Evolutionary conservation across 1,284 basidiomycete genomes (phyloP), one percentile per base, ranked within the genome.

Genomic region (Ceratobasidium theobromae): DNA sequence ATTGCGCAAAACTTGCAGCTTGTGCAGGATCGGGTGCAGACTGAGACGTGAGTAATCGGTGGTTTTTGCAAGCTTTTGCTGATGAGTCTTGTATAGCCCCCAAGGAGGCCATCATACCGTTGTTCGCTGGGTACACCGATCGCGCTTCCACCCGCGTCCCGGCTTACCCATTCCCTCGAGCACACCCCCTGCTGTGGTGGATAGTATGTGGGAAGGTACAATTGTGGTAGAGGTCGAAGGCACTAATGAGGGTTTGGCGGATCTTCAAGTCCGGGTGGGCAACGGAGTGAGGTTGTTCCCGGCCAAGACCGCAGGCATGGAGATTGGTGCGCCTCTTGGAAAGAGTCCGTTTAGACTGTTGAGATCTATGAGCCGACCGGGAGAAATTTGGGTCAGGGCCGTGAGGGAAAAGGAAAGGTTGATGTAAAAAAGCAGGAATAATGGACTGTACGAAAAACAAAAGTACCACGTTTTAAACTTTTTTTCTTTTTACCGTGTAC

Each of bases 211-310:
- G 89, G 88, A 86, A 71, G 90, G 90, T 2, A 86, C 82, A 0
- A 81, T 93, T 55, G 82, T 92, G 25, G 81, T 93, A 25, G 90
- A 91, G 77, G 84, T 87, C 14, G 89, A 91, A 73, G 90, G 90
- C 38, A 92, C 90, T 55, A 88, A 90, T 72, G 90, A 92, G 73
- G 85, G 87, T 5, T 79, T 91, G 23, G 84, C 81, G n/a, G 90
- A 92, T 75, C 77, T 93, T 68, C 87, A 88, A 70, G 81, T 80
- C 55, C 81, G 90, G 4, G 90, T 89, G 74, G 82, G 84, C 1
- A 80, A 64, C 40, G 32, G 52, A 14, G 62, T 81, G 11, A 82
- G 82, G 0, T 84, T 79, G 9, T 88, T 89, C 73, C 85, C 87
- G 35, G 82, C 84, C 1, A 33, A 69, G 52, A 60, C 65, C 43